These are phyloP conservation scores for Pseudoperonospora humuli DNA, from an alignment of 352 stramenopile species.

Conservation along the genomic window DNA sequence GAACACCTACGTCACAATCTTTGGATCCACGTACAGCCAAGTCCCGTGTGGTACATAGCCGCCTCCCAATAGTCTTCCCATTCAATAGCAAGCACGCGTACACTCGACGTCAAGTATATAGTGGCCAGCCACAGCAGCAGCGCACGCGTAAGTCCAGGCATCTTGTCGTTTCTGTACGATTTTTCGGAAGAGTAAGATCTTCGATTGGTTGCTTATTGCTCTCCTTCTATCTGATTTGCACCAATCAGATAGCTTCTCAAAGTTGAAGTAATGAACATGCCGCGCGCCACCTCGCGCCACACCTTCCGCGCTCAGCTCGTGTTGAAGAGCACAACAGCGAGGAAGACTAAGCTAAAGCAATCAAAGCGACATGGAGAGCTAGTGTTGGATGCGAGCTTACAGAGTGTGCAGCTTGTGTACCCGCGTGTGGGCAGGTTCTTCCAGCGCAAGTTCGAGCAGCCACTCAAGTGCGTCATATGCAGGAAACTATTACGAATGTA, in stretches of 20 bases:
- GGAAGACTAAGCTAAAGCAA: constrained; percentile 12
- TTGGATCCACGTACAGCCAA: constrained; percentile 35
- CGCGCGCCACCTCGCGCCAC: neutral
- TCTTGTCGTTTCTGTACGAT: neutral
- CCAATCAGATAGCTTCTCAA: neutral
- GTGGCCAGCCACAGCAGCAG: constrained; percentile 14
- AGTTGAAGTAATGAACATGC: constrained; percentile 21
- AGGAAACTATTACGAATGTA: constrained; percentile 37
- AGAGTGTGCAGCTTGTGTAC: constrained; percentile 41
- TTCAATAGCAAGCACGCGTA: constrained; percentile 7
- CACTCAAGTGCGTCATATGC: constrained; percentile 36
- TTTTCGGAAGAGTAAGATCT: neutral
- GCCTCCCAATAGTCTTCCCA: constrained; percentile 38
- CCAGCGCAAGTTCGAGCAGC: constrained; percentile 42
- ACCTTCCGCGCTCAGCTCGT: constrained; percentile 29
- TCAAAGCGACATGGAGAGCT: constrained; percentile 39
- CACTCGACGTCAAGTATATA: constrained; percentile 1
- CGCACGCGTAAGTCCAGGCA: neutral
- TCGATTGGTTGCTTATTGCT: neutral
- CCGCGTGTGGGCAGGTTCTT: constrained; percentile 31
- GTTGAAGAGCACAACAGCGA: constrained; percentile 11
- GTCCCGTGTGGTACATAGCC: constrained; percentile 36
- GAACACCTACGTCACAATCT: neutral
- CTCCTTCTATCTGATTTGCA: neutral
- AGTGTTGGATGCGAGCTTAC: constrained; percentile 17